Conservation (phyloP, 2,329 filamentous ascomycete species). For the Hymenoscyphus infarciens region DNA sequence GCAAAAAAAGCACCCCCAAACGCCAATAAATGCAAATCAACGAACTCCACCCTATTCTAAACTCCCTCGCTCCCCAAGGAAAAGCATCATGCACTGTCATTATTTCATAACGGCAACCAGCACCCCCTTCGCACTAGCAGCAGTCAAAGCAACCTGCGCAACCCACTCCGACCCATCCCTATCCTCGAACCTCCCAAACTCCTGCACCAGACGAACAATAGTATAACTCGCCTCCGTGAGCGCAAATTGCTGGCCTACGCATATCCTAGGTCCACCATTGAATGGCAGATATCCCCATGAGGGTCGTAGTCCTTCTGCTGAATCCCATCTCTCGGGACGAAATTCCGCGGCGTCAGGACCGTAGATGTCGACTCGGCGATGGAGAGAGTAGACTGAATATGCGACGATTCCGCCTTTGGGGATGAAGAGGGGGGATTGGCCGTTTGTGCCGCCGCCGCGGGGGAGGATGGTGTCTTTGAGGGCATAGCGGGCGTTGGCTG, state of each 20-base stretch:
- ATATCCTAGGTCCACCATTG: conserved; percentile 37
- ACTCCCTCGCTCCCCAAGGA: neutral
- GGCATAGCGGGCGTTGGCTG: conserved; percentile 49
- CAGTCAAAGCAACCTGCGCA: conserved; percentile 7
- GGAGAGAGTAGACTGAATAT: conserved; percentile 31
- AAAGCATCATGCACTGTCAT: neutral
- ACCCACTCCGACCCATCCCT: conserved; percentile 20
- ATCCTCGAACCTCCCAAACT: conserved; percentile 32
- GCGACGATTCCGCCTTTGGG: conserved; percentile 26
- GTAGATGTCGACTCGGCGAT: conserved; percentile 35
- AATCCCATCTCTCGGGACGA: conserved; percentile 36
- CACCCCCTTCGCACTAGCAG: conserved; percentile 8
- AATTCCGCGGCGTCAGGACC: conserved; percentile 36
- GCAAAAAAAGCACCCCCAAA: neutral
- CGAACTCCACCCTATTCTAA: neutral
- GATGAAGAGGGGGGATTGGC: conserved; percentile 31
- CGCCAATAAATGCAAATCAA: neutral
- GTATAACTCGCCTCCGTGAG: conserved; percentile 37
- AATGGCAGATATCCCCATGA: conserved; percentile 47
- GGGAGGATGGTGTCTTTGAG: conserved; percentile 40
- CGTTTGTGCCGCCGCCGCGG: conserved; percentile 33
- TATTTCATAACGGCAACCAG: neutral
- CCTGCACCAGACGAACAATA: conserved; percentile 35
- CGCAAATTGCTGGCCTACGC: conserved; percentile 38
- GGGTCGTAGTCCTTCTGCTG: conserved; percentile 37